Conservation (phyloP, 139 green algal species). For the Pleodorina starrii region DNA sequence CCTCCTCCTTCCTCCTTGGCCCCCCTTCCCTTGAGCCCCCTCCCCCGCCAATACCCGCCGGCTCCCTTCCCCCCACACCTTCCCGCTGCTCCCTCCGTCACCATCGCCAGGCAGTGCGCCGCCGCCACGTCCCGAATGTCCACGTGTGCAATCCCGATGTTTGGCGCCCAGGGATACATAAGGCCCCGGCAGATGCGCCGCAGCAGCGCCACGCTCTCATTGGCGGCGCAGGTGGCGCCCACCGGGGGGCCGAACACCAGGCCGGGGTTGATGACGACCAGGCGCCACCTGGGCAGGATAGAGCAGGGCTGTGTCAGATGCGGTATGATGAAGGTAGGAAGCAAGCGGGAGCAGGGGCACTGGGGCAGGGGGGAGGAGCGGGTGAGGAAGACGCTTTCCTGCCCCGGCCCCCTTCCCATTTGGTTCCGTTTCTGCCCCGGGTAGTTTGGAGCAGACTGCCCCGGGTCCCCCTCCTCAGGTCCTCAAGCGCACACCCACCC, state of each 20-base stretch:
- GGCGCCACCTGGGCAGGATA: conserved; percentile 56
- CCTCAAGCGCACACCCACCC: not conserved
- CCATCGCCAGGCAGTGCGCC: conserved; percentile 68
- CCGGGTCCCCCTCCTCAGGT: not conserved
- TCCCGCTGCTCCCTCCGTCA: conserved; percentile 57
- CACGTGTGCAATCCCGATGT: conserved; percentile 48
- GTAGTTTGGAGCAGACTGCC: not conserved
- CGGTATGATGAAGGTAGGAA: not conserved
- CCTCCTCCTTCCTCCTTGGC: not conserved
- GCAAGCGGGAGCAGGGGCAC: not conserved
- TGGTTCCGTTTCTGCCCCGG: not conserved
- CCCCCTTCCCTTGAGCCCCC: not conserved
- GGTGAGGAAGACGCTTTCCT: not conserved
- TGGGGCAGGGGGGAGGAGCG: not conserved
- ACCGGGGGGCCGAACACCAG: conserved; percentile 64
- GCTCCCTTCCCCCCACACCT: conserved; percentile 33
- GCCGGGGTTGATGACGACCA: conserved; percentile 67
- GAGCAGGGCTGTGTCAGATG: not conserved
- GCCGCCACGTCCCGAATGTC: conserved; percentile 74
- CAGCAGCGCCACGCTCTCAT: conserved; percentile 31
- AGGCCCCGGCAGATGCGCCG: not conserved
- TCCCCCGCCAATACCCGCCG: too few species aligned
- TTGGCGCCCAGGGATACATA: conserved; percentile 3
- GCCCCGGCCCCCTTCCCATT: not conserved
- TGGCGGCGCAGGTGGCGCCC: conserved; percentile 25